Conservation (phyloP, 2,329 filamentous ascomycete genomes). For the Ophiosphaerella narmari region DNA sequence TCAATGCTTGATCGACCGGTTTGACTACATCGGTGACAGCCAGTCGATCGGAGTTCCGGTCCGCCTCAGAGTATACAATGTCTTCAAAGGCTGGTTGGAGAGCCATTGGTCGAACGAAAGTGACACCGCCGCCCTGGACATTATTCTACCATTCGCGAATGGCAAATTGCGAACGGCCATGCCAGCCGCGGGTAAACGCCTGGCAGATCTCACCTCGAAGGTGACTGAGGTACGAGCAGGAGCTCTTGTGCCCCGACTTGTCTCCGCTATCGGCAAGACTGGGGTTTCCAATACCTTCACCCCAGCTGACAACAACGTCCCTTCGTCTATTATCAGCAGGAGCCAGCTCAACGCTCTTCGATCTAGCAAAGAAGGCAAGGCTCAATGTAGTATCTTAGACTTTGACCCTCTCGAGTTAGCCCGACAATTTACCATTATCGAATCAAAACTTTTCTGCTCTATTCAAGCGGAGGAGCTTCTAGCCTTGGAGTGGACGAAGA, state of each 20-base stretch:
- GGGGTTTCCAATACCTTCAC: constrained; percentile 75
- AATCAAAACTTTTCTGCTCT: constrained; percentile 87
- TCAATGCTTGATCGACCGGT: constrained; percentile 83
- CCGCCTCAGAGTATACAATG: constrained; percentile 88
- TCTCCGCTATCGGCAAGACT: constrained; percentile 87
- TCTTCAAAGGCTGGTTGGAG: constrained; percentile 96
- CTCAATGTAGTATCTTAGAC: constrained; percentile 76
- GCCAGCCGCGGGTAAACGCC: constrained; percentile 77
- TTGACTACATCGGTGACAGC: constrained; percentile 85
- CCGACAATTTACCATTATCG: constrained; percentile 88
- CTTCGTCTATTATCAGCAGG: constrained; percentile 71
- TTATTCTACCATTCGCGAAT: constrained; percentile 81
- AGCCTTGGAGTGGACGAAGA: constrained; percentile 92
- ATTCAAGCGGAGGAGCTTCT: constrained; percentile 92
- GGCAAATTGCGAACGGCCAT: constrained; percentile 70
- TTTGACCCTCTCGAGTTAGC: constrained; percentile 91
- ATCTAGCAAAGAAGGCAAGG: constrained; percentile 74
- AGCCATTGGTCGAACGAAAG: constrained; percentile 88
- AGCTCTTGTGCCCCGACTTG: constrained; percentile 77
- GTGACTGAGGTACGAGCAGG: constrained; percentile 71
- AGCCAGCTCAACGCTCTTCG: constrained; percentile 74
- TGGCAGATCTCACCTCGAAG: constrained; percentile 78
- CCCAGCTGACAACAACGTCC: constrained; percentile 72
- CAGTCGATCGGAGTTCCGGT: constrained; percentile 77
- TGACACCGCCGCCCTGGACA: constrained; percentile 74